Evolutionary conservation across 331 rosid species (phyloP).

Genomic region (Malus hybrid): DNA sequence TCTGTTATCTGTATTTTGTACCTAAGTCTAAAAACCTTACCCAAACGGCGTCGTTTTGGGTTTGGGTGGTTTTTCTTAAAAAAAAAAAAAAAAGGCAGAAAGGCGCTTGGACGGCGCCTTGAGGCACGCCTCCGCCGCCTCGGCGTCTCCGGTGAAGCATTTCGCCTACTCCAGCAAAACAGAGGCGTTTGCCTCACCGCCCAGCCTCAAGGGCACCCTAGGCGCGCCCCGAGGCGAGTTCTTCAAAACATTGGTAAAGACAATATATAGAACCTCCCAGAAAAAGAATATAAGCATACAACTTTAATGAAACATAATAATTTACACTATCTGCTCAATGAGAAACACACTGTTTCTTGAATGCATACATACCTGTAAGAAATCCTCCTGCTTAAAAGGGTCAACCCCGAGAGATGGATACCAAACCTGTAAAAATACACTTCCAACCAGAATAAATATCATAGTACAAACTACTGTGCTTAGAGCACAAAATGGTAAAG

Average conservation of each 20-base stretch:
- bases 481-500: conserved; percentile 10
- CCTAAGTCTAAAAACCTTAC: too few species aligned
- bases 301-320: not conserved
- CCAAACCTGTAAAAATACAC: conserved; percentile 90
- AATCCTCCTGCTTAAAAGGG: conserved; percentile 93
- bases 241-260: not conserved
- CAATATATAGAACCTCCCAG: not conserved
- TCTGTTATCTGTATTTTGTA: too few species aligned
- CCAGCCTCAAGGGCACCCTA: too few species aligned
- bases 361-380: conserved; percentile 71
- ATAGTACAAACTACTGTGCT: conserved; percentile 25
- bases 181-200: too few species aligned
- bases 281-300: not conserved
- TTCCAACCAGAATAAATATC: conserved; percentile 49
- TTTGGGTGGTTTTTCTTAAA: too few species aligned
- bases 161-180: too few species aligned
- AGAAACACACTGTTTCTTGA: not conserved
- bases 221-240: too few species aligned
- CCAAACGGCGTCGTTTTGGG: too few species aligned
- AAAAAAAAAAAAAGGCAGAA: too few species aligned
- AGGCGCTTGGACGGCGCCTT: too few species aligned
- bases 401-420: conserved; percentile 90
- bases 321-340: not conserved
- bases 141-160: too few species aligned
- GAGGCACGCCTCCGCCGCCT: too few species aligned